phyloP scores from a whole-genome alignment of 2,329 filamentous ascomycete genomes.

The Graphiopsis chlorocephala region DNA sequence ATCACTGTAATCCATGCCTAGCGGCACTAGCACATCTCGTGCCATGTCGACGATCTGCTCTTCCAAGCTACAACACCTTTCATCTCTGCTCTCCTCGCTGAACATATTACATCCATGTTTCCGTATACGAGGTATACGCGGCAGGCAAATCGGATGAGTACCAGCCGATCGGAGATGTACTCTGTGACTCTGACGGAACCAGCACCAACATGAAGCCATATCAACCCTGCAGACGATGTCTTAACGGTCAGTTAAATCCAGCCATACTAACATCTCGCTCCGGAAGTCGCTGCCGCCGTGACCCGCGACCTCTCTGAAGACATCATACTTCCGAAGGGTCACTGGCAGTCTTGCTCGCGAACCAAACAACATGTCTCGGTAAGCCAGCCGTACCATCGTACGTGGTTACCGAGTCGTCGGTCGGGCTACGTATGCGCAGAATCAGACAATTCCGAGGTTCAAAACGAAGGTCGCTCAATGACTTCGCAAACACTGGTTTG shows the following conservation, averaged over 20 bases:
- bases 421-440: neutral
- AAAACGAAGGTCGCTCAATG: neutral
- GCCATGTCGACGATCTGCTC: neutral
- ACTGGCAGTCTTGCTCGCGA: neutral
- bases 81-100: neutral
- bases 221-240: neutral
- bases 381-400: neutral
- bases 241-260: neutral
- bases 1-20: neutral
- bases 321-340: neutral
- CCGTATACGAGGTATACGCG: neutral
- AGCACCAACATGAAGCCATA: neutral
- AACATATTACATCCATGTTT: neutral
- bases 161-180: neutral
- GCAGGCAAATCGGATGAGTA: neutral
- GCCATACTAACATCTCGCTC: neutral
- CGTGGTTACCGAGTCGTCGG: neutral
- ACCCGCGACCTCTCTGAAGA: neutral
- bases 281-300: neutral
- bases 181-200: neutral
- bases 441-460: neutral
- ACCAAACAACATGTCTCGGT: neutral
- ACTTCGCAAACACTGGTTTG: neutral
- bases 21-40: neutral
- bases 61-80: neutral